Evolutionary conservation across 2,329 filamentous ascomycete species (phyloP).

Genomic region (Phialocephala subalpina): DNA sequence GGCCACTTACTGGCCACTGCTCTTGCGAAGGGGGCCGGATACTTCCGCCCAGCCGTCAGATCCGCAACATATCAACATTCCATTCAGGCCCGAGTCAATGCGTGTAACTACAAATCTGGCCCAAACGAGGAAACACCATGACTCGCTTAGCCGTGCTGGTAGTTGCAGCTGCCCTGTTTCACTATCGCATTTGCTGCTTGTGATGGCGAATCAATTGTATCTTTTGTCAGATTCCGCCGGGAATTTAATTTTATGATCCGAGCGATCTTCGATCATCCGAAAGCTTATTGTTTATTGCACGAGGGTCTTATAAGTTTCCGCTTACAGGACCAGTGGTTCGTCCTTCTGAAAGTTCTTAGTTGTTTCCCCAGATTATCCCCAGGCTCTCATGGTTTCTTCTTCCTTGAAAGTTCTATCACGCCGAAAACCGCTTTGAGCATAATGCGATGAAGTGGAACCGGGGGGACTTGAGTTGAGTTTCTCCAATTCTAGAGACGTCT

Average conservation of each 20-base stretch:
- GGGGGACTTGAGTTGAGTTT: background rate
- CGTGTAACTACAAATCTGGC: background rate
- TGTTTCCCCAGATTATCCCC: background rate
- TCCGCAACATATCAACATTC: slow-evolving; percentile 1
- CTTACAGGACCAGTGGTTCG: background rate
- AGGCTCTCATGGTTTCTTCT: background rate
- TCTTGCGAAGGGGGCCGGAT: background rate
- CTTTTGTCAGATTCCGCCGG: background rate
- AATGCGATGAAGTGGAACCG: background rate
- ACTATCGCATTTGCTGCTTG: background rate
- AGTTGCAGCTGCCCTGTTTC: background rate
- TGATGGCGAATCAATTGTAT: background rate
- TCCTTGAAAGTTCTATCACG: background rate
- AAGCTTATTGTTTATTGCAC: background rate
- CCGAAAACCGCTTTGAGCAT: background rate
- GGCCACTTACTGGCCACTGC: background rate
- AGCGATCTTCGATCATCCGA: background rate
- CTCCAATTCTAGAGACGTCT: background rate
- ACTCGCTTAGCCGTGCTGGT: background rate
- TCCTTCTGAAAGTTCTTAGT: background rate
- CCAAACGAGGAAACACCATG: background rate
- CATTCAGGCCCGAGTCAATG: background rate
- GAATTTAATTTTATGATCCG: background rate
- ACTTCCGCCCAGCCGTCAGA: background rate
- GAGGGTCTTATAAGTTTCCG: background rate